These are phyloP conservation scores for Paracoccidioides brasiliensis DNA, from an alignment of 2,329 filamentous ascomycete genomes.

Conservation along the genomic window DNA sequence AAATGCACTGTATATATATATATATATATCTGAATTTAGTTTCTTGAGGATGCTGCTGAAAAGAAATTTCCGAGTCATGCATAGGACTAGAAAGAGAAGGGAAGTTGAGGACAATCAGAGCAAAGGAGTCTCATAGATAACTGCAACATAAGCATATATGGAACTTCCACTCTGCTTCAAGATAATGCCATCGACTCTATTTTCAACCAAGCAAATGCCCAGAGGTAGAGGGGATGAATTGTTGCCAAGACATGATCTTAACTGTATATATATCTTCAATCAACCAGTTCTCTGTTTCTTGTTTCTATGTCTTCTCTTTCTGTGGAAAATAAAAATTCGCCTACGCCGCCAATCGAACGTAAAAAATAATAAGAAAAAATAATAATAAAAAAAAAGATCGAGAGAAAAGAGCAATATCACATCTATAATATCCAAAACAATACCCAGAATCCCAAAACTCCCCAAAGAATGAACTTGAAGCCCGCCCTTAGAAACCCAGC, in stretches of 20 bases:
- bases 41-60: too few species aligned
- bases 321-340: neutral
- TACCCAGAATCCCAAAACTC: slow-evolving; percentile 4
- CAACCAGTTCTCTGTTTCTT: neutral
- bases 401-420: neutral
- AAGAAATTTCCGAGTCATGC: too few species aligned
- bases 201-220: neutral
- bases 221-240: neutral
- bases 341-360: neutral
- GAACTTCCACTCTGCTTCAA: too few species aligned
- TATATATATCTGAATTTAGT: too few species aligned
- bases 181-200: too few species aligned
- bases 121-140: too few species aligned
- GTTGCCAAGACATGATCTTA: neutral
- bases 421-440: slow-evolving; percentile 7
- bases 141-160: too few species aligned
- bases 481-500: slow-evolving; percentile 13
- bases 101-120: too few species aligned
- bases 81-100: too few species aligned
- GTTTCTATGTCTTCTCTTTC: neutral
- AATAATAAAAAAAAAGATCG: neutral
- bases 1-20: too few species aligned
- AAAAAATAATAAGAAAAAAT: neutral
- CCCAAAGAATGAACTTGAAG: neutral
- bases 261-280: neutral